Conservation (phyloP, 2,329 filamentous ascomycete species). For the Aspergillus quadricinctus region DNA sequence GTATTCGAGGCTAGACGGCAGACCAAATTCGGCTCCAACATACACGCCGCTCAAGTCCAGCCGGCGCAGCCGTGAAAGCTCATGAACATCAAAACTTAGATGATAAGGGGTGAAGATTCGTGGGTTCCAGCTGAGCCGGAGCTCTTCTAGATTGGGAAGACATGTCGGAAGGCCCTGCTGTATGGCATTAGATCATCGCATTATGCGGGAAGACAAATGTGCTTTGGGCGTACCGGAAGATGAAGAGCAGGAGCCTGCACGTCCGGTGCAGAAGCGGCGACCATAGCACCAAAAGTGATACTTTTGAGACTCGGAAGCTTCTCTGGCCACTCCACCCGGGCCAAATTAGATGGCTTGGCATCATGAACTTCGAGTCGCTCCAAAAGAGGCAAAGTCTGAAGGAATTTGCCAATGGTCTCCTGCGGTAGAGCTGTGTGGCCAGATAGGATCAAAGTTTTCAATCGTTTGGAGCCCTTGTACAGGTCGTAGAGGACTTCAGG, state of each 20-base stretch:
- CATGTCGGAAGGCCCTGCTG: conserved; percentile 12
- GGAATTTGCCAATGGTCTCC: conserved; percentile 21
- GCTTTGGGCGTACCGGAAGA: conserved; percentile 14
- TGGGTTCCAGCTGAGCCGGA: conserved; percentile 28
- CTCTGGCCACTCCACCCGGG: conserved; percentile 18
- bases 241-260: conserved; percentile 14
- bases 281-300: conserved; percentile 20
- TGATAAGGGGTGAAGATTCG: conserved; percentile 14
- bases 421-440: conserved; percentile 21
- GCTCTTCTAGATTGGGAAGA: conserved; percentile 30
- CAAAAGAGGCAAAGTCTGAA: conserved; percentile 23
- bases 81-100: conserved; percentile 10
- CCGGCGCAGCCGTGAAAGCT: conserved; percentile 21
- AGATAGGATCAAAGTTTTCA: conserved; percentile 25
- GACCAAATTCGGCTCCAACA: conserved; percentile 13
- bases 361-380: conserved; percentile 24
- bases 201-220: background rate
- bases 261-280: conserved; percentile 8
- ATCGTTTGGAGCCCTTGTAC: conserved; percentile 21
- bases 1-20: conserved; percentile 27
- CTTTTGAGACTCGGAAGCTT: conserved; percentile 28
- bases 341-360: conserved; percentile 11
- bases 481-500: conserved; percentile 20
- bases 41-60: conserved; percentile 26
- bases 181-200: background rate